Evolutionary conservation across 306 rosid genomes (phyloP).

Genomic region (Quercus suber): DNA sequence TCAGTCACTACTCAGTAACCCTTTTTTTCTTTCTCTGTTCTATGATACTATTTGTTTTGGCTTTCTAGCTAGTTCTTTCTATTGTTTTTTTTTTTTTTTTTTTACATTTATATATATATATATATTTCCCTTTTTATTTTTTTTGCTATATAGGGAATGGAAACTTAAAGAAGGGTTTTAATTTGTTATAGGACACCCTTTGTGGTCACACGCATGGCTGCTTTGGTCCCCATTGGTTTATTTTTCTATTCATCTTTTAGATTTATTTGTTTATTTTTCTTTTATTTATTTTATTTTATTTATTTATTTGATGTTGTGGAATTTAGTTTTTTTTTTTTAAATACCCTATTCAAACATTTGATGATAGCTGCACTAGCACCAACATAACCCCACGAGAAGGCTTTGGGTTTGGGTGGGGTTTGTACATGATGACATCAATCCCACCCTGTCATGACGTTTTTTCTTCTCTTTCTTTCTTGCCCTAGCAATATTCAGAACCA

Average conservation of each 20-base stretch:
- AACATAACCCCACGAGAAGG: conserved; percentile 38
- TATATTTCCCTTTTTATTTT: background rate
- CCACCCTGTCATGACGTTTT: conserved; percentile 82
- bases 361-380: conserved; percentile 73
- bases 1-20: conserved; percentile 39
- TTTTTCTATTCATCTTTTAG: conserved; percentile 21
- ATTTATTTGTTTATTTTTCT: conserved; percentile 2
- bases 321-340: conserved; percentile 1
- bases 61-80: conserved; percentile 20
- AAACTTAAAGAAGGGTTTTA: conserved; percentile 22
- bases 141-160: conserved; percentile 8
- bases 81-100: background rate
- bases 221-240: conserved; percentile 52
- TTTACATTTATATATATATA: background rate
- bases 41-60: conserved; percentile 30
- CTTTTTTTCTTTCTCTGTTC: conserved; percentile 35
- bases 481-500: conserved; percentile 30
- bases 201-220: conserved; percentile 82
- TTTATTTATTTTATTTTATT: background rate
- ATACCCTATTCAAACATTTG: conserved; percentile 72
- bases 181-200: conserved; percentile 27
- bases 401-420: conserved; percentile 48
- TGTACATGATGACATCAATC: conserved; percentile 61
- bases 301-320: background rate
- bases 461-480: conserved; percentile 11